A percentile compares a stretch with the other conserved stretches of the same genome.
Evolutionary conservation across 345 rosid species (phyloP).

Genomic region (Melastoma malabathricum): DNA sequence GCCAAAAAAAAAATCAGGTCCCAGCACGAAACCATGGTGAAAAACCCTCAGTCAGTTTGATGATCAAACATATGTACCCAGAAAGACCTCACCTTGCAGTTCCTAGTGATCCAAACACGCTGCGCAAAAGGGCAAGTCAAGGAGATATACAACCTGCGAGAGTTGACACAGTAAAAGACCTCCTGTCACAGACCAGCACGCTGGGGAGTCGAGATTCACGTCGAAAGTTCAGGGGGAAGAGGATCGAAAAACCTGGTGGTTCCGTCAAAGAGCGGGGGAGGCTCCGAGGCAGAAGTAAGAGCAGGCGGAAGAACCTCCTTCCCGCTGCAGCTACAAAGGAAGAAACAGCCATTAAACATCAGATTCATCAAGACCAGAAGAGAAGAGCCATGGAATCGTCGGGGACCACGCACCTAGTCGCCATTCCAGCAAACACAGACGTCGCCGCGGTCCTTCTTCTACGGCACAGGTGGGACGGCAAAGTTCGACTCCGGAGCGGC

Average conservation of each 20-base stretch:
- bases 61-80: background rate
- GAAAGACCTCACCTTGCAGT: slow-evolving; percentile 42
- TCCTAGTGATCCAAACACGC: slow-evolving; percentile 73
- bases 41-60: too few relatives aligned
- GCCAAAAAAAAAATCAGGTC: too few relatives aligned
- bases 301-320: slow-evolving; percentile 43
- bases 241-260: slow-evolving; percentile 38
- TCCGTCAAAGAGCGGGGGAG: slow-evolving; percentile 63
- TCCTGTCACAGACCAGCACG: background rate
- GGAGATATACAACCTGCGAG: slow-evolving; percentile 54
- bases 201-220: background rate
- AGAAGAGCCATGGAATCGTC: background rate
- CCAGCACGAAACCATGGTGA: too few relatives aligned
- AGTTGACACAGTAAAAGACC: background rate
- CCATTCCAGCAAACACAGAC: slow-evolving; percentile 8
- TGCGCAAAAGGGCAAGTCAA: slow-evolving; percentile 71
- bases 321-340: slow-evolving; percentile 14
- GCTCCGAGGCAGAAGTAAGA: slow-evolving; percentile 54
- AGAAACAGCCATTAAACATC: slow-evolving; percentile 1
- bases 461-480: background rate
- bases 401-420: slow-evolving; percentile 6
- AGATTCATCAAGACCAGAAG: background rate
- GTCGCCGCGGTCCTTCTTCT: background rate
- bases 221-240: background rate
- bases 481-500: background rate